Evolutionary conservation across 2,329 filamentous ascomycete genomes (phyloP), one percentile per base, ranked within the genome.

Genomic region (Alternaria brassicae): DNA sequence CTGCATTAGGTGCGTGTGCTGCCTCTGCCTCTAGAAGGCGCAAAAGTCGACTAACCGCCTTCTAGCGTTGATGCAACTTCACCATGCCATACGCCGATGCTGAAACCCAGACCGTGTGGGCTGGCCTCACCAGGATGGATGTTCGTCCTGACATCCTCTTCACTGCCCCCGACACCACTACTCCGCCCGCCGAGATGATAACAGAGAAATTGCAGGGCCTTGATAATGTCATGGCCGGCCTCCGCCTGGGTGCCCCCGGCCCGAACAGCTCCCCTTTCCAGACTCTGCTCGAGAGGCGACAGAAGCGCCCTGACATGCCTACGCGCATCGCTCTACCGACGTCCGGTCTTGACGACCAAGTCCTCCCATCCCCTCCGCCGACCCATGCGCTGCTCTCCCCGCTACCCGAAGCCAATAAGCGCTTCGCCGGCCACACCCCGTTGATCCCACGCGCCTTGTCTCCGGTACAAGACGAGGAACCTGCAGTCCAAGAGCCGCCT

Each of bases 371-470:
- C 6, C 76, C 76, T 25, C 73, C 74, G 2, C 68, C 72, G 13
- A 76, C 75, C 21, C 64, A 70, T 25, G 67, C 69, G 6, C 15
- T 56, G 6, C 57, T 77, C 25, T 77, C 74, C 6, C 77, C 77
- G 2, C 60, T 77, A 5, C 76, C 76, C 9, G 70, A 67, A 30
- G 69, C 71, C 30, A 77, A 78, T 51, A 73, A 47, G 32, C 70
- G 72, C 27, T 70, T 76, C 59, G 77, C 77, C 13, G 77, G 77
- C 3, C 77, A 78, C 54, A 78, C 77, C 1, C 77, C 77, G 12
- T 60, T 77, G 37, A 61, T 72, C 17, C 69, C 72, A 12, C 65
- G 65, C 32, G 56, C 63, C 39, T 30, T 59, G 27, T 67, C 67
- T 21, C 67, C 66, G 17, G 44, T 56, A 7, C 56, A 59, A 19